A percentile compares a stretch with the other conserved stretches of the same genome.
Conservation (phyloP, 306 rosid genomes). For the Abrus precatorius region DNA sequence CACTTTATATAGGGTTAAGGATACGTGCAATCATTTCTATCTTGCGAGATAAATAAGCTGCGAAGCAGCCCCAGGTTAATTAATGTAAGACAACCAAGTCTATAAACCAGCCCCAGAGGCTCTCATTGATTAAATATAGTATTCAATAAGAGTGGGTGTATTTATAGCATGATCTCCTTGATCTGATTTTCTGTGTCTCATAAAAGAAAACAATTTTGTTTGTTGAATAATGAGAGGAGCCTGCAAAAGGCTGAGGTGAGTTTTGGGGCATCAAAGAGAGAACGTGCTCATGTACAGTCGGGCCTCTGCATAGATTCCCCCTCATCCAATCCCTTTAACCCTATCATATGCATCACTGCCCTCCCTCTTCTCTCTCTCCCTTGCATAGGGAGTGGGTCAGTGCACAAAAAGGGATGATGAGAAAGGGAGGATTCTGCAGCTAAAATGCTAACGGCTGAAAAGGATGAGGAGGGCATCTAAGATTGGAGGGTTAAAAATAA, state of each 20-base stretch:
- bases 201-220: slow-evolving; percentile 38
- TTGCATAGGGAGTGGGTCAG: slow-evolving; percentile 44
- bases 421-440: slow-evolving; percentile 35
- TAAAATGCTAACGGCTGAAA: slow-evolving; percentile 49
- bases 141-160: slow-evolving; percentile 39
- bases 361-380: slow-evolving; percentile 13
- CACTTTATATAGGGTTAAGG: slow-evolving; percentile 51
- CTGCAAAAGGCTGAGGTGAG: slow-evolving; percentile 61
- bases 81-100: slow-evolving; percentile 48
- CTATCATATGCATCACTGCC: slow-evolving; percentile 54
- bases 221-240: slow-evolving; percentile 43
- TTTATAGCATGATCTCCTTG: slow-evolving; percentile 49
- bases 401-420: slow-evolving; percentile 46
- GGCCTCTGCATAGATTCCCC: slow-evolving; percentile 71
- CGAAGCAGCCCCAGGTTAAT: slow-evolving; percentile 47
- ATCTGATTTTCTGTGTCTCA: slow-evolving; percentile 47
- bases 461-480: slow-evolving; percentile 7
- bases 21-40: slow-evolving; percentile 55
- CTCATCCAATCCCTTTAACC: slow-evolving; percentile 57
- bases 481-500: slow-evolving; percentile 3
- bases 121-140: slow-evolving; percentile 17
- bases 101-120: background rate
- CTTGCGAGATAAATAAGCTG: slow-evolving; percentile 58
- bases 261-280: slow-evolving; percentile 57
- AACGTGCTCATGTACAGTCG: slow-evolving; percentile 66